Evolutionary conservation across 768 basidiomycete species (phyloP), one percentile per base, ranked within the genome.

Genomic region (Nidularia pulvinata): DNA sequence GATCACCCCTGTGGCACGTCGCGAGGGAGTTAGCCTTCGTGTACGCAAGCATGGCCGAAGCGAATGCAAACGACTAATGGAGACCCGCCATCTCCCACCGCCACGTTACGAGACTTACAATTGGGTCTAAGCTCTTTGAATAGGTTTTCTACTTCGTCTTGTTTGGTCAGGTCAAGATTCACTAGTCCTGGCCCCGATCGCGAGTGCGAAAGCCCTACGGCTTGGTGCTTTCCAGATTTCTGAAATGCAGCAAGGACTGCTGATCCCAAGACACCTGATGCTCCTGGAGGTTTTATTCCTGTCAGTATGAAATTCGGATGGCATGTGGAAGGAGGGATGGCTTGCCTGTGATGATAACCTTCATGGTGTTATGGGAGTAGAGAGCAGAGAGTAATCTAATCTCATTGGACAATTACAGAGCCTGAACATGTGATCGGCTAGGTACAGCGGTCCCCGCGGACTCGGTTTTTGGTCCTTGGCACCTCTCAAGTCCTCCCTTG

Each of bases 241-340:
- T 76, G 73, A 76, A 95, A 93, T 2, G 88, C 85, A 25, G 74
- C 65, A 64, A 81, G 82, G 7, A 96, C 83, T 1, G 91, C 91
- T 6, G 88, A 76, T 7, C 96, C 96, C 9, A 98, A 82, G 7
- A 98, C 82, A 32, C 96, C 96, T 35, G 93, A 95, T 52, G 95
- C 95, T 57, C 95, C 95, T 95, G 70, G 14, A 25, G 16, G 25
- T 30, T 30, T 30, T 30, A 30, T 30, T 30, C 25, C 25, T 30
- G 25, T 30, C 35, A 25, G 35, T 16, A 47, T 45, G 14, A 44
- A 43, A 49, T 54, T 42, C 34, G 16, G 10, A 25, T 11, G 6
- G 14, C n/a, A 25, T 47, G 22, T 14, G n/a, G n/a, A 16, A 11
- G 46, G 11, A 19, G 46, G 25, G 22, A 16, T 7, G 11, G 13